Conservation (phyloP, 2,329 filamentous ascomycete genomes). For the Myotisia sp. region DNA sequence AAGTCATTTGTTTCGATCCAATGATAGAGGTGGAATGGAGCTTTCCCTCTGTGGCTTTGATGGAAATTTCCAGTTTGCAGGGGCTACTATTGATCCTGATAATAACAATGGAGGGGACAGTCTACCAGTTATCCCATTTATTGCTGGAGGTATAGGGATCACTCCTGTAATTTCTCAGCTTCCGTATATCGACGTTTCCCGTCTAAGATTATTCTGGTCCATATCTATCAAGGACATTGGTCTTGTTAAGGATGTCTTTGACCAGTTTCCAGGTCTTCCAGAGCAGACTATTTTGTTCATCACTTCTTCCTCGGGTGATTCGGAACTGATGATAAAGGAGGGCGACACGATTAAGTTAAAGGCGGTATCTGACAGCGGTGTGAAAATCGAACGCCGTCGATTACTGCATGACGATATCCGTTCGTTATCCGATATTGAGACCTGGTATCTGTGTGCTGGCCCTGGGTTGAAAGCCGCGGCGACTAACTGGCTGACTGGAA, state of each 20-base stretch:
- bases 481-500: conserved; percentile 40
- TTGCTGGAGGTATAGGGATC: conserved; percentile 70
- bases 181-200: conserved; percentile 33
- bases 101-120: conserved; percentile 16
- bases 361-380: conserved; percentile 15
- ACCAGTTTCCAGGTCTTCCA: conserved; percentile 38
- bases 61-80: conserved; percentile 42
- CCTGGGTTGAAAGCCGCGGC: conserved; percentile 36
- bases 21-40: conserved; percentile 41
- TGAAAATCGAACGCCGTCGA: conserved; percentile 31
- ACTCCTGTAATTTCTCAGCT: conserved; percentile 65
- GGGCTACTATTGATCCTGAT: neutral
- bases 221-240: conserved; percentile 47
- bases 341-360: conserved; percentile 34
- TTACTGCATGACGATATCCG: conserved; percentile 35
- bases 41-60: conserved; percentile 60
- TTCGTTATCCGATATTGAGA: conserved; percentile 21
- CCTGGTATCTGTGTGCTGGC: conserved; percentile 49
- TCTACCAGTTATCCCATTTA: conserved; percentile 40
- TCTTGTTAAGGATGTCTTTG: conserved; percentile 47
- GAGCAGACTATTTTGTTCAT: conserved; percentile 47
- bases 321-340: conserved; percentile 10
- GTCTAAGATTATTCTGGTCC: conserved; percentile 54
- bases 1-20: conserved; percentile 46
- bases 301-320: conserved; percentile 34